Conservation (phyloP, 148 eudicot species). For the Linanthus parryae region DNA sequence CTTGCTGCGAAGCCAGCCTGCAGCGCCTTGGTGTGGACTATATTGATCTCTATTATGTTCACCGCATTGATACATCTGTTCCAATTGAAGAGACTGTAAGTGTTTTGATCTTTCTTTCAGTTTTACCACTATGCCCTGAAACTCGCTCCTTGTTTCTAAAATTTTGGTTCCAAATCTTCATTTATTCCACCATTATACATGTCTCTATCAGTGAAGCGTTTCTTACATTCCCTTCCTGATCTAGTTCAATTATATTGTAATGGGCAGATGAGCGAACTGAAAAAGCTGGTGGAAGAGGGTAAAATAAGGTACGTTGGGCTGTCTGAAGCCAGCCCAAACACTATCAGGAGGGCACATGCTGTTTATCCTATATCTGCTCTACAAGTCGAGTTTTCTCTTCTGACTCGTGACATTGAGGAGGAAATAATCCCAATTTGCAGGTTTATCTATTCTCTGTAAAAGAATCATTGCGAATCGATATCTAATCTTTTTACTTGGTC, state of each 20-base stretch:
- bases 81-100: slow-evolving; percentile 67
- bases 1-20: slow-evolving; percentile 62
- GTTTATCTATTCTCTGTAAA: slow-evolving; percentile 15
- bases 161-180: not conserved
- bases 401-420: slow-evolving; percentile 70
- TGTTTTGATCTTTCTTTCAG: not conserved
- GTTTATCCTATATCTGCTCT: slow-evolving; percentile 67
- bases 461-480: no score
- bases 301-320: slow-evolving; percentile 64
- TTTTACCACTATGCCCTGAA: not conserved
- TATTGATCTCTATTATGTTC: slow-evolving; percentile 54
- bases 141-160: not conserved
- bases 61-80: slow-evolving; percentile 44
- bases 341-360: slow-evolving; percentile 69
- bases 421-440: slow-evolving; percentile 73
- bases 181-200: not conserved
- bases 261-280: slow-evolving; percentile 62
- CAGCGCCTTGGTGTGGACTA: slow-evolving; percentile 53
- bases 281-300: slow-evolving; percentile 70
- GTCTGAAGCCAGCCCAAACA: slow-evolving; percentile 63
- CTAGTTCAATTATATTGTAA: not conserved
- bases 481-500: no score
- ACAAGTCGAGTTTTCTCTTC: slow-evolving; percentile 73
- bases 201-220: no score
- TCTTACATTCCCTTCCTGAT: not conserved